phyloP scores from a whole-genome alignment of 495 filamentous ascomycete genomes.

The Rostrohypoxylon terebratum region DNA sequence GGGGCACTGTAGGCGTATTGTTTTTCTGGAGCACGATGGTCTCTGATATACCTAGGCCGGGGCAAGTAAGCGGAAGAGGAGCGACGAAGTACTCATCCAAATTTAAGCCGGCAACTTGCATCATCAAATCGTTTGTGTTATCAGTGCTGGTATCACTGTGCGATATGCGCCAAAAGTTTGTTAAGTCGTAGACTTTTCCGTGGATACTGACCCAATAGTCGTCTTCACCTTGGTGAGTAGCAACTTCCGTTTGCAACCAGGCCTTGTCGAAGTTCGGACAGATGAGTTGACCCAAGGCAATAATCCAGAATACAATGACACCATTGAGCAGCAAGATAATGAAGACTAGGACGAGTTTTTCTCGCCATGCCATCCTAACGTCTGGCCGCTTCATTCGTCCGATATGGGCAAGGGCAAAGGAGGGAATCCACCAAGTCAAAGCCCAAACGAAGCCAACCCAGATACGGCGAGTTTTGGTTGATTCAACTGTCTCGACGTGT shows the following conservation, averaged over 20 bases:
- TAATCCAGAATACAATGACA: conserved; percentile 90
- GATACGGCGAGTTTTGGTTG: conserved; percentile 70
- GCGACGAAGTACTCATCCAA: conserved; percentile 86
- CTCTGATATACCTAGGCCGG: conserved; percentile 68
- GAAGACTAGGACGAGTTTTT: conserved; percentile 86
- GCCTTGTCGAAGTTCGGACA: conserved; percentile 94
- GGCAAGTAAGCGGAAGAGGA: conserved; percentile 80
- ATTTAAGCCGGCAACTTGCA: conserved; percentile 78
- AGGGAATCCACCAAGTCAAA: conserved; percentile 95
- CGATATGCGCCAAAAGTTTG: conserved; percentile 83
- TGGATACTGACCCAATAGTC: conserved; percentile 92
- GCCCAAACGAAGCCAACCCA: conserved; percentile 89
- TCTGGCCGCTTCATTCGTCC: conserved; percentile 98
- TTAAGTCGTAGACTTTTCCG: conserved; percentile 91
- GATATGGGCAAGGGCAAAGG: conserved; percentile 78
- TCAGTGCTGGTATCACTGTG: conserved; percentile 77
- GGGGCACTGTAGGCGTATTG: conserved; percentile 64
- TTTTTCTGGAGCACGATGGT: conserved; percentile 69
- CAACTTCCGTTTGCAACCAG: conserved; percentile 81
- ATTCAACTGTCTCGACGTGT: conserved; percentile 76
- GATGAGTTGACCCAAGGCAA: conserved; percentile 82
- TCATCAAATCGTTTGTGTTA: conserved; percentile 75
- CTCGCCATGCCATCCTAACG: conserved; percentile 95
- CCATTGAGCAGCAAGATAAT: conserved; percentile 88
- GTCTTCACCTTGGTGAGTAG: conserved; percentile 72